Conservation (phyloP, 1,139 yeast genomes). For the Petasospora rhodanensis region DNA sequence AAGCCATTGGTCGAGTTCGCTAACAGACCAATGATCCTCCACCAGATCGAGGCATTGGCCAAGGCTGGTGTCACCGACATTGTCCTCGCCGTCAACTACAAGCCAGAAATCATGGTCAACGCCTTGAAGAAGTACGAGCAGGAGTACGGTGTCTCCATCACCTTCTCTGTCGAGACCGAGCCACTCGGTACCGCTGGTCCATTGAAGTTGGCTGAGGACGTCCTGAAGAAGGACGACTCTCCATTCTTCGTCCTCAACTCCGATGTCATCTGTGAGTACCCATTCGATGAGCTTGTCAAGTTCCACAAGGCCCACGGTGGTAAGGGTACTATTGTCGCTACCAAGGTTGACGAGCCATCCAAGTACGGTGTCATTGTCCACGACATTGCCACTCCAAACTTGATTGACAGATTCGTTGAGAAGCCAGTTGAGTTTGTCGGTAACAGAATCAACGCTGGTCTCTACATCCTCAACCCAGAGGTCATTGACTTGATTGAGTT, state of each 20-base stretch:
- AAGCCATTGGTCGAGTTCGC: conserved; percentile 98
- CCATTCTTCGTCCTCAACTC: conserved; percentile 98
- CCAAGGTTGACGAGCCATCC: conserved; percentile 99
- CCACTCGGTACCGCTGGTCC: conserved; percentile 99
- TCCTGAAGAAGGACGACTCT: conserved; percentile 87
- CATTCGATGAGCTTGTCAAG: conserved; percentile 84
- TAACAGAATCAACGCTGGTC: conserved; percentile 96
- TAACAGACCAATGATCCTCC: conserved; percentile 95
- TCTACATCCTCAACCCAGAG: conserved; percentile 93
- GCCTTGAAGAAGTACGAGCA: conserved; percentile 91
- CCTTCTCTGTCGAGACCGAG: conserved; percentile 98
- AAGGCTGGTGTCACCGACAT: conserved; percentile 98
- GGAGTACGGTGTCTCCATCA: conserved; percentile 90
- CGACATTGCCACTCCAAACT: conserved; percentile 86
- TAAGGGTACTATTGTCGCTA: conserved; percentile 97
- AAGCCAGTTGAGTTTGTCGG: conserved; percentile 99
- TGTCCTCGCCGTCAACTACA: conserved; percentile 97
- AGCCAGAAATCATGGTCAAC: conserved; percentile 98
- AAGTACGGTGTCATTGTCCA: conserved; percentile 99
- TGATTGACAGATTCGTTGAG: conserved; percentile 97
- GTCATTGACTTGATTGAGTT: conserved; percentile 94
- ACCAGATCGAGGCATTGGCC: conserved; percentile 97
- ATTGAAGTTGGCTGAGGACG: conserved; percentile 90
- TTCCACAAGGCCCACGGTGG: conserved; percentile 98
- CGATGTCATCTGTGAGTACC: conserved; percentile 98